Evolutionary conservation across 192 early-diverging fungal genomes (phyloP).

Genomic region (Mortierella antarctica): DNA sequence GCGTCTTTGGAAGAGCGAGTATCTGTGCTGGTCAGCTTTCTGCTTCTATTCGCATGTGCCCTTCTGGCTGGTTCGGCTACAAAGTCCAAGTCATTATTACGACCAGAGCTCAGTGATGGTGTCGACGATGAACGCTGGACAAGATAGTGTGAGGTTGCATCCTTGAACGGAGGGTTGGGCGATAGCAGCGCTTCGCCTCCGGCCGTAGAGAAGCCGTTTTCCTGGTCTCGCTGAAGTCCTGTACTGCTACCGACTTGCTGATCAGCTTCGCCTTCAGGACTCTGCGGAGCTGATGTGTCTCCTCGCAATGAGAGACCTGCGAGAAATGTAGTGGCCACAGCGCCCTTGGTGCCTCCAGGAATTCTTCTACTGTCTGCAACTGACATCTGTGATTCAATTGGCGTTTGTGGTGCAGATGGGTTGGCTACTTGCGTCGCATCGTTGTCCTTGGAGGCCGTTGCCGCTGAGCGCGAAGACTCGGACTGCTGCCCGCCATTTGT

Average conservation of each 20-base stretch:
- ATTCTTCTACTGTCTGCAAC: conserved; percentile 8
- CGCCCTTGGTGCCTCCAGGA: conserved; percentile 22
- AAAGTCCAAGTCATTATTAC: neutral
- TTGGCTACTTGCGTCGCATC: too few species aligned
- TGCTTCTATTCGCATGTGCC: neutral
- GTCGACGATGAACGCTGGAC: conserved; percentile 30
- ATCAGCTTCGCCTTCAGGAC: neutral
- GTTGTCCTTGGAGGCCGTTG: neutral
- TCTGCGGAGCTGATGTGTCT: neutral
- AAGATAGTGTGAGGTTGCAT: neutral
- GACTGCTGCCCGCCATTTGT: neutral
- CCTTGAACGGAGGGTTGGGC: neutral
- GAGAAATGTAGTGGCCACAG: conserved; percentile 26
- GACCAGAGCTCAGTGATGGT: conserved; percentile 16
- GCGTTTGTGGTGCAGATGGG: neutral
- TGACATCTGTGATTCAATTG: neutral
- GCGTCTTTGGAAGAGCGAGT: neutral
- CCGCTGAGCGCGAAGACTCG: too few species aligned
- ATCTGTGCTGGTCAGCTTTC: conserved; percentile 12
- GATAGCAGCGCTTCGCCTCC: neutral
- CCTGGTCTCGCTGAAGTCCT: neutral
- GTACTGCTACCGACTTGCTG: neutral
- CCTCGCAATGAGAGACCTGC: conserved; percentile 33
- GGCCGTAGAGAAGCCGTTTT: neutral
- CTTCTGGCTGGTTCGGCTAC: neutral